Conservation (phyloP, 2,329 filamentous ascomycete genomes). For the Arachnomyces sp. region DNA sequence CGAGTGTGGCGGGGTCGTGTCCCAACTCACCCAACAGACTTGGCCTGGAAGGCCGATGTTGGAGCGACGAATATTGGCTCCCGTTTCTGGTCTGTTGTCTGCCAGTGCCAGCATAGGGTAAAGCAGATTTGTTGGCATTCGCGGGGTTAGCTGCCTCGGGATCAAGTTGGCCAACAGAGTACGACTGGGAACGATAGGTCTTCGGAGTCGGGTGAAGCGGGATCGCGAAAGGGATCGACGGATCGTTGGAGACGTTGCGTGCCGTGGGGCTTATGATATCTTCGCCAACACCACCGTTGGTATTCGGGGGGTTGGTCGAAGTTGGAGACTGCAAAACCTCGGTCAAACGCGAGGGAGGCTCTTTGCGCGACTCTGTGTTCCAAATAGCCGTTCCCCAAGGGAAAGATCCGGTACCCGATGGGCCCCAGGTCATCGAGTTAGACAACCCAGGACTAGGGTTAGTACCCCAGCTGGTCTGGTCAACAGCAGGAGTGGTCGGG, state of each 20-base stretch:
- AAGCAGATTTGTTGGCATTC: slow-evolving; percentile 24
- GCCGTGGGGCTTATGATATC: slow-evolving; percentile 44
- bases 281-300: slow-evolving; percentile 45
- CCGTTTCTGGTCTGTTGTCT: slow-evolving; percentile 28
- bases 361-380: slow-evolving; percentile 66
- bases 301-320: slow-evolving; percentile 46
- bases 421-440: slow-evolving; percentile 36
- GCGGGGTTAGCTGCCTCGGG: slow-evolving; percentile 44
- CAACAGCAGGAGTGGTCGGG: slow-evolving; percentile 67
- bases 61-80: slow-evolving; percentile 57
- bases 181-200: slow-evolving; percentile 89
- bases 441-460: slow-evolving; percentile 30
- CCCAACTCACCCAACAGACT: slow-evolving; percentile 39
- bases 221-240: slow-evolving; percentile 70
- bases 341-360: slow-evolving; percentile 62
- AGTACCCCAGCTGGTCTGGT: slow-evolving; percentile 43
- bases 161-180: slow-evolving; percentile 86
- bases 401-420: slow-evolving; percentile 44
- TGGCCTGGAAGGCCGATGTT: slow-evolving; percentile 66
- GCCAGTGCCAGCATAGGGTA: slow-evolving; percentile 17
- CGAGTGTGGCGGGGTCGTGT: slow-evolving; percentile 38
- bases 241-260: slow-evolving; percentile 42
- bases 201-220: slow-evolving; percentile 85
- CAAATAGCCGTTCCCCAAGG: slow-evolving; percentile 75
- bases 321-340: slow-evolving; percentile 71